phyloP scores from a whole-genome alignment of 768 basidiomycete species.

The Auricularia sp. region DNA sequence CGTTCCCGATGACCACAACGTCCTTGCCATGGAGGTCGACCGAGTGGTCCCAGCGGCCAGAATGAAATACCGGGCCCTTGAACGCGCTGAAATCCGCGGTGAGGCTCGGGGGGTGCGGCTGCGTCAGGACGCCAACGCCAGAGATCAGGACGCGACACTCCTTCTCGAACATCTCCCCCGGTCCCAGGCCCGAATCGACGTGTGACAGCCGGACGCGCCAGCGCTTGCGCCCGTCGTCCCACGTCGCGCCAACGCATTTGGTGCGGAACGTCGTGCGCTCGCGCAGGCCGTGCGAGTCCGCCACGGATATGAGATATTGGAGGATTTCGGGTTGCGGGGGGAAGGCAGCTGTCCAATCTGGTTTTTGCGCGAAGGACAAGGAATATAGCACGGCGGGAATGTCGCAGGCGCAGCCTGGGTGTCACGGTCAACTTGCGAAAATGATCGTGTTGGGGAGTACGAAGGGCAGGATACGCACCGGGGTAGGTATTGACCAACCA shows the following conservation, averaged over 20 bases:
- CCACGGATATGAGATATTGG: not conserved
- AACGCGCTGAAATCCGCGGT: constrained; percentile 10
- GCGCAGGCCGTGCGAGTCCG: not conserved
- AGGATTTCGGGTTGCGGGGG: not conserved
- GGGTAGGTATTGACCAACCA: not conserved
- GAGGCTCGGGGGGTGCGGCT: not conserved
- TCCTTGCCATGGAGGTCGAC: constrained; percentile 14
- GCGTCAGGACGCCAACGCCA: not conserved
- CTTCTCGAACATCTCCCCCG: not conserved
- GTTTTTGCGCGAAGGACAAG: not conserved
- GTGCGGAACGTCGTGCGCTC: not conserved
- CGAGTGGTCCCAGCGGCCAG: constrained; percentile 11
- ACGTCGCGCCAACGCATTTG: not conserved
- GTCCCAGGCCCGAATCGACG: not conserved
- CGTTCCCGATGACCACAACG: constrained; percentile 18
- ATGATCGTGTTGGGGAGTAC: too few relatives aligned
- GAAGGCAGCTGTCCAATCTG: not conserved
- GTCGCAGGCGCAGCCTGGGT: not conserved
- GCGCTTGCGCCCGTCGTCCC: not conserved
- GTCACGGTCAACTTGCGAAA: not conserved
- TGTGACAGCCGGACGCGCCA: not conserved
- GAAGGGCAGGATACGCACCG: not conserved
- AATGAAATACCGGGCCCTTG: constrained; percentile 14
- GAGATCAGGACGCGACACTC: not conserved
- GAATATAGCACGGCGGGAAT: not conserved